Evolutionary conservation across 2,329 filamentous ascomycete species (phyloP).

Genomic region (Aureobasidium musti): DNA sequence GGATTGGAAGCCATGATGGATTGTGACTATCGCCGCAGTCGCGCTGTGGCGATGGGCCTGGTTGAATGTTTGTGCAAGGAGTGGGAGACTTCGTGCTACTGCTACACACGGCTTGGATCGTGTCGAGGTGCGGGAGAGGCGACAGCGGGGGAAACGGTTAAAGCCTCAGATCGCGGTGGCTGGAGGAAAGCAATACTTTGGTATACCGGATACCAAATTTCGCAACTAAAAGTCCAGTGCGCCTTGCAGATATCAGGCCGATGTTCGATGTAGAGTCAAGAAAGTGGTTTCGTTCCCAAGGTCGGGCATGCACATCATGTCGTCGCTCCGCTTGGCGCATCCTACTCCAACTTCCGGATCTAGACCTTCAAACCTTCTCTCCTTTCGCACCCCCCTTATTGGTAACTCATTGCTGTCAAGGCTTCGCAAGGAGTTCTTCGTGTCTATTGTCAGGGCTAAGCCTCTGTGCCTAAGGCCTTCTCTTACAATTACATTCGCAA

Average conservation of each 20-base stretch:
- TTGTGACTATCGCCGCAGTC: slow-evolving; percentile 29
- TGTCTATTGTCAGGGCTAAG: background rate
- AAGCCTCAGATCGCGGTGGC: slow-evolving; percentile 3
- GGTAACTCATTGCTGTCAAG: background rate
- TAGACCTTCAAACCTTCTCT: slow-evolving; percentile 6
- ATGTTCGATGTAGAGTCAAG: background rate
- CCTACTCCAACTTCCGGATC: slow-evolving; percentile 5
- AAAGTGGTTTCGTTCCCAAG: background rate
- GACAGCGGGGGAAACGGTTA: slow-evolving; percentile 7
- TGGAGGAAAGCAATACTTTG: background rate
- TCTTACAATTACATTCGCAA: background rate
- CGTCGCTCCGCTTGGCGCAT: slow-evolving; percentile 9
- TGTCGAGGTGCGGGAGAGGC: slow-evolving; percentile 1
- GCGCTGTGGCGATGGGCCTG: slow-evolving; percentile 31
- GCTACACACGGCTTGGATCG: too few relatives aligned
- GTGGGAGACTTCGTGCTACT: slow-evolving; percentile 1
- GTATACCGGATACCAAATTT: background rate
- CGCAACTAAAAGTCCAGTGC: background rate
- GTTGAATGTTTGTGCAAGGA: slow-evolving; percentile 10
- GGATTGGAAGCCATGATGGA: slow-evolving; percentile 5
- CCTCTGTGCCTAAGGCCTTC: background rate
- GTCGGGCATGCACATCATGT: background rate
- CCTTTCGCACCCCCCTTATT: background rate
- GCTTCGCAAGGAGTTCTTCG: background rate
- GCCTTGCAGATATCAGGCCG: background rate